A percentile compares a stretch with the other conserved stretches of the same genome.
Evolutionary conservation across 1,139 yeast species (phyloP).

Genomic region (Scheffersomyces illinoinensis): DNA sequence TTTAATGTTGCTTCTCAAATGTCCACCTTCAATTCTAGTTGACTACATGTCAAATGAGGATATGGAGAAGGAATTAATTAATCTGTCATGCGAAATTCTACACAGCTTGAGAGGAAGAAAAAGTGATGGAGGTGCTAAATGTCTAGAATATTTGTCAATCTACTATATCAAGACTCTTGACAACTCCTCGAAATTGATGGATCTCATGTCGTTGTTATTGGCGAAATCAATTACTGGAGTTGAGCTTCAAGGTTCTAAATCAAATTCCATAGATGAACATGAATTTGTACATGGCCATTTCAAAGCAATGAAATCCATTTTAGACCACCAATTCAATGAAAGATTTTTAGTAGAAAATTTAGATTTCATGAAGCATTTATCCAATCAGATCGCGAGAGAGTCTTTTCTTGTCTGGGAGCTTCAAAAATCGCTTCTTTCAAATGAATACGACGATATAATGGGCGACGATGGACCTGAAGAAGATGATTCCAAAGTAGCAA

Average conservation of each 20-base stretch:
- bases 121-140: constrained; percentile 81
- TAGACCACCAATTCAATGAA: constrained; percentile 33
- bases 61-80: constrained; percentile 4
- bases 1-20: constrained; percentile 47
- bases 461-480: constrained; percentile 30
- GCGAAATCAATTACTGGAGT: constrained; percentile 27
- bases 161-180: constrained; percentile 15
- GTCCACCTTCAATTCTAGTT: constrained; percentile 29
- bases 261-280: constrained; percentile 28
- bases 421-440: constrained; percentile 57
- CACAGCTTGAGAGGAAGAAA: constrained; percentile 63
- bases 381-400: not conserved
- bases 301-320: constrained; percentile 53
- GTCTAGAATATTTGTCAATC: constrained; percentile 50
- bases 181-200: constrained; percentile 14
- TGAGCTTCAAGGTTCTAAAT: constrained; percentile 24
- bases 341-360: not conserved
- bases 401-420: constrained; percentile 49
- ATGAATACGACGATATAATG: constrained; percentile 12
- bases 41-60: constrained; percentile 1
- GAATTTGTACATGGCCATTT: constrained; percentile 61
- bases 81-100: constrained; percentile 40
- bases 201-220: constrained; percentile 33
- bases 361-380: not conserved
- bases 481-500: constrained; percentile 49